Evolutionary conservation across 2,329 filamentous ascomycete species (phyloP).

Genomic region (Xylariaceae sp.): DNA sequence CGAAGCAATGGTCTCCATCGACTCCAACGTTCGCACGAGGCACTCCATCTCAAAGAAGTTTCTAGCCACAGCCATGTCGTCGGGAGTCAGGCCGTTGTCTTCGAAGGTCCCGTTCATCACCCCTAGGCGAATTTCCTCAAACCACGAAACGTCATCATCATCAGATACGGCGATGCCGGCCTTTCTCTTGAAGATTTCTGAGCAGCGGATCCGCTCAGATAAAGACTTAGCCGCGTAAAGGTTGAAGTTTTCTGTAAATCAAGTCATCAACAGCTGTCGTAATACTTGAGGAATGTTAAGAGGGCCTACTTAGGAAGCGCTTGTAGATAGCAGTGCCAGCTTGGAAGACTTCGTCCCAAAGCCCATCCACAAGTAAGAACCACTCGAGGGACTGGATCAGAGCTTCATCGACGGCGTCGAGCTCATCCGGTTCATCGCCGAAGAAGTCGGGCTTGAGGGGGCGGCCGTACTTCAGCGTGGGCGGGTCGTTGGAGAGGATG

Average conservation of each 20-base stretch:
- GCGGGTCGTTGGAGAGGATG: constrained; percentile 39
- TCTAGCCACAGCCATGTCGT: constrained; percentile 44
- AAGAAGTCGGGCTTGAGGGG: constrained; percentile 66
- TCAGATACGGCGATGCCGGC: constrained; percentile 25
- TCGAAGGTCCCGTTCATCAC: constrained; percentile 19
- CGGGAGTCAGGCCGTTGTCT: constrained; percentile 28
- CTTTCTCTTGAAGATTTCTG: constrained; percentile 36
- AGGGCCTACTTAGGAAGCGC: constrained; percentile 75
- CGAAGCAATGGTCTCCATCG: constrained; percentile 58
- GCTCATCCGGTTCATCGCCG: constrained; percentile 46
- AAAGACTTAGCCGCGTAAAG: constrained; percentile 49
- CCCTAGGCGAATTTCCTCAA: constrained; percentile 20
- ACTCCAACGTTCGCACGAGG: constrained; percentile 57
- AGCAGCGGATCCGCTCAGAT: constrained; percentile 42
- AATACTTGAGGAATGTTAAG: not conserved
- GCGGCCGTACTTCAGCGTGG: constrained; percentile 52
- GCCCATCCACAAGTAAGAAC: constrained; percentile 66
- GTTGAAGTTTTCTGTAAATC: constrained; percentile 36
- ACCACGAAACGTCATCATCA: constrained; percentile 25
- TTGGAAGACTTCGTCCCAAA: constrained; percentile 64
- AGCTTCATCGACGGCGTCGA: constrained; percentile 56
- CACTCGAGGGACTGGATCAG: constrained; percentile 79
- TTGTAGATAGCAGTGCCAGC: constrained; percentile 69
- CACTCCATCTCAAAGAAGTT: constrained; percentile 63
- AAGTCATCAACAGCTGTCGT: constrained; percentile 3